These are phyloP conservation scores for Russula olivacea DNA, from an alignment of 768 basidiomycete genomes.

Conservation along the genomic window DNA sequence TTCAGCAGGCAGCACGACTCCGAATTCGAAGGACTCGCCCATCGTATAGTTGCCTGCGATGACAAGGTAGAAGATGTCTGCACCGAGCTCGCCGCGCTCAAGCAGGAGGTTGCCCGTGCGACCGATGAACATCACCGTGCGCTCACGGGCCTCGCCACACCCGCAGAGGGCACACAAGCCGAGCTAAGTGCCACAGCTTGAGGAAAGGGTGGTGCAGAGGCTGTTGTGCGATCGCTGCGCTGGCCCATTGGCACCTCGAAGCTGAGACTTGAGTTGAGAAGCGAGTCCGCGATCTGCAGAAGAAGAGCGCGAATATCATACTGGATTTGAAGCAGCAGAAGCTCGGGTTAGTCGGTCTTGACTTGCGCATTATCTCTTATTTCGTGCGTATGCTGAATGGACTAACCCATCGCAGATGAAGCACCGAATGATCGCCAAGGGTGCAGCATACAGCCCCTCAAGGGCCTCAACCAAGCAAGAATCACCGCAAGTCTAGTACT, in stretches of 20 bases:
- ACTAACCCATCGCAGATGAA: too few species aligned
- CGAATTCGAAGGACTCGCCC: constrained; percentile 47
- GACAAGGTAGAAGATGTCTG: constrained; percentile 48
- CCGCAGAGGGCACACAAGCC: constrained; percentile 42
- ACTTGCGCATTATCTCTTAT: too few species aligned
- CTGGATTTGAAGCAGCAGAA: too few species aligned
- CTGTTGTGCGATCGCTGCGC: constrained; percentile 42
- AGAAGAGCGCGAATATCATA: constrained; percentile 68
- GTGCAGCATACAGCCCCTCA: too few species aligned
- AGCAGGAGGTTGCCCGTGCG: constrained; percentile 48
- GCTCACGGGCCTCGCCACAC: constrained; percentile 42
- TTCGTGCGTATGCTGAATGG: too few species aligned
- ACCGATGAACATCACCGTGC: constrained; percentile 44
- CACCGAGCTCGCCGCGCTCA: constrained; percentile 48
- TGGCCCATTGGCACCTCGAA: constrained; percentile 47
- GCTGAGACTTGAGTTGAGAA: constrained; percentile 56
- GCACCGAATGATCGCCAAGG: too few species aligned
- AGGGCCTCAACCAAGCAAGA: too few species aligned
- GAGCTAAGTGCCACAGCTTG: constrained; percentile 48
- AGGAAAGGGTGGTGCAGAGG: constrained; percentile 51
- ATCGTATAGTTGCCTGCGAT: constrained; percentile 44
- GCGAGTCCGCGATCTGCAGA: constrained; percentile 61
- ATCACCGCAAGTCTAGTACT: too few species aligned
- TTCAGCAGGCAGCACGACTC: constrained; percentile 56
- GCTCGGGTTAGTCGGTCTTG: too few species aligned